Evolutionary conservation across 1,284 basidiomycete species (phyloP), one percentile per base, ranked within the genome.

Genomic region (Porogramme epimiltina): DNA sequence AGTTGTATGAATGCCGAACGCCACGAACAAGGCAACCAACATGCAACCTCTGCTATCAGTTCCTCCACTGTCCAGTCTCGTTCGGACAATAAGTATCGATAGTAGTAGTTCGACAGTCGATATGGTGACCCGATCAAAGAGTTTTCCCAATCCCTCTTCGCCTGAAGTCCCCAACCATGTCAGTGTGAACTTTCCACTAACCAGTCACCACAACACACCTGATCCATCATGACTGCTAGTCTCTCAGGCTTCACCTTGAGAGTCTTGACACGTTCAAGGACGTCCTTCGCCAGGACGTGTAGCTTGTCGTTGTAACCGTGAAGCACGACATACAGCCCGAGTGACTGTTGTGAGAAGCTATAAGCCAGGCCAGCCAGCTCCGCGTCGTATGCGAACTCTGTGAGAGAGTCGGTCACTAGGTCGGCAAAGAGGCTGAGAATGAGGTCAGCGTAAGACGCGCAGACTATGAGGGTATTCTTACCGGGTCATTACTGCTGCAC

Each of bases 241-340:
- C 95, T 79, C 51, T 89, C 81, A 22, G 82, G 72, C 60, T 87
- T 80, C 28, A 97, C 79, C 61, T 82, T 73, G 49, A 96, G 77
- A 26, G 75, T 74, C 66, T 82, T 87, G 51, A 91, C 76, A 62
- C 85, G 86, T 56, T 88, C 81, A 39, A 98, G 69, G 49, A 99
- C 85, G 56, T 87, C 81, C 62, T 87, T 76, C 8, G 89, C 80
- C 28, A 99, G 80, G 0, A 91, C 82, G 5, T 84, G 74, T 34
- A 99, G 77, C 73, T 98, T 98, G 73, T 99, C 95, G 66, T 96
- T 97, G 75, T 98, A 99, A 2, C 97, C 97, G 45, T 80, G 81
- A 42, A 95, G 75, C 9, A 79, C 77, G 26, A 98, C 69, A 42
- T 78, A 81, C 36, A 98, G 69, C 2, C 91, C 89, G 25, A 87